Base-by-base conservation (phyloP, 192 early-diverging fungal genomes). In the Lunasporangiospora selenospora region DNA sequence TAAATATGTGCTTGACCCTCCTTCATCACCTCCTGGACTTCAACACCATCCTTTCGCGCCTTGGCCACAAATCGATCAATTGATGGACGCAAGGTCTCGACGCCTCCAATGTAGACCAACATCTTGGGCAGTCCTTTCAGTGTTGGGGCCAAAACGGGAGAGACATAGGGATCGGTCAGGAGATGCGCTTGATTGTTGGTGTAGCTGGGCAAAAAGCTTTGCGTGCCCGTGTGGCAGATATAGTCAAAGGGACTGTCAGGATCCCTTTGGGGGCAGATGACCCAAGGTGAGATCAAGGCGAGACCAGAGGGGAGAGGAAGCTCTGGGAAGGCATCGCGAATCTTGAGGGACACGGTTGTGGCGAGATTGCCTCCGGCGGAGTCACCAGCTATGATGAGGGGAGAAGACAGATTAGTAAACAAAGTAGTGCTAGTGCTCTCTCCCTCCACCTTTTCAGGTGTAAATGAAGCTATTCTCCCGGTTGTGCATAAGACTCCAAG, bases 301-400 rank as follows among this genome's bases (percentile, higher is more conserved):
- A 43, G 44, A 18, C 67, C 67, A 23, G 45, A 58, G 13, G 54
- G 53, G 6, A 38, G 5, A 13, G 41, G 53, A 12, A 73, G 59
- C 2, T 45, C 33, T 4, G 45, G 21, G 38, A 50, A 54, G 10
- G 16, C 41, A n/a, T 73, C 59, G 3, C 59, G 31, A 3, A 73
- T 39, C 18, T 55, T 62, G 32, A 62, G 67, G 4, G 46, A 29
- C 5, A 60, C 44, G 30, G 53, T 48, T 19, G 62, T 13, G 12
- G 36, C 36, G 5, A 73, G 36, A 48, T 62, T 73, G 24, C 67
- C 67, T 12, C 67, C 67, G 18, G 67, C 67, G 9, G 58, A 73
- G 33, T 70, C 67, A 10, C 58, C 58, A 43, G 43, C 58, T 70
- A 29, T 16, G 21, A 12, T 37, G 4, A 16, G 39, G 4, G 15